Conservation (phyloP, 345 rosid genomes). For the Melaleuca alternifolia region DNA sequence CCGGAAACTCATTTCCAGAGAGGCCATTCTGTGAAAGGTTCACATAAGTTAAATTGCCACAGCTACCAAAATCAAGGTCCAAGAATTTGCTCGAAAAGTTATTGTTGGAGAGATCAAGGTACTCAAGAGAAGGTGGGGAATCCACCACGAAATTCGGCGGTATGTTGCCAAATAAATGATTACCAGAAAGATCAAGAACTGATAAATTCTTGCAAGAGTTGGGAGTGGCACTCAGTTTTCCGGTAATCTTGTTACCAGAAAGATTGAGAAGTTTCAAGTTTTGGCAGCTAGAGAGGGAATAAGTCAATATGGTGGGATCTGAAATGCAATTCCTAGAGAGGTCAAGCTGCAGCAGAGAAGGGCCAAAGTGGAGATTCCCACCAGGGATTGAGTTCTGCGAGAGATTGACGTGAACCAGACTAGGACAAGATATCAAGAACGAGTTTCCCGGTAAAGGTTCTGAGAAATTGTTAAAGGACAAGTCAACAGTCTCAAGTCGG, state of each 20-base stretch:
- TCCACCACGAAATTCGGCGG: slow-evolving; percentile 29
- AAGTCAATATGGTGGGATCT: slow-evolving; percentile 26
- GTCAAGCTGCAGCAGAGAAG: slow-evolving; percentile 46
- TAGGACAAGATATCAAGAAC: slow-evolving; percentile 24
- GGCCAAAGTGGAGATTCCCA: slow-evolving; percentile 29
- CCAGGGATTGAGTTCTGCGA: slow-evolving; percentile 47
- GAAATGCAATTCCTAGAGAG: slow-evolving; percentile 40
- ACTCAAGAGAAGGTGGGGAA: slow-evolving; percentile 31
- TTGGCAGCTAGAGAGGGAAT: slow-evolving; percentile 47
- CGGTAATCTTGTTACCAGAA: slow-evolving; percentile 54
- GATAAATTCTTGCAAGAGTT: slow-evolving; percentile 36
- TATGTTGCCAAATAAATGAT: slow-evolving; percentile 42
- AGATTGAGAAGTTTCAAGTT: slow-evolving; percentile 57
- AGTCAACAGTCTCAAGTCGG: slow-evolving; percentile 42
- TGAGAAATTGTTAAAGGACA: slow-evolving; percentile 55
- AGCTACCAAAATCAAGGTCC: slow-evolving; percentile 54
- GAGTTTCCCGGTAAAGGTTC: slow-evolving; percentile 22
- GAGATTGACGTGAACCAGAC: slow-evolving; percentile 28
- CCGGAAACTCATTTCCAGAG: slow-evolving; percentile 42
- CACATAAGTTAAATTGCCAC: slow-evolving; percentile 49
- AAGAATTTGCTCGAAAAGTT: slow-evolving; percentile 45
- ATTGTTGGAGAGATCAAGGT: slow-evolving; percentile 65
- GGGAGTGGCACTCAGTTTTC: slow-evolving; percentile 23
- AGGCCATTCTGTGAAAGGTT: slow-evolving; percentile 53
- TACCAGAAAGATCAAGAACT: slow-evolving; percentile 52